Evolutionary conservation across 2,329 filamentous ascomycete species (phyloP).

Genomic region (Colletotrichum kahawae): DNA sequence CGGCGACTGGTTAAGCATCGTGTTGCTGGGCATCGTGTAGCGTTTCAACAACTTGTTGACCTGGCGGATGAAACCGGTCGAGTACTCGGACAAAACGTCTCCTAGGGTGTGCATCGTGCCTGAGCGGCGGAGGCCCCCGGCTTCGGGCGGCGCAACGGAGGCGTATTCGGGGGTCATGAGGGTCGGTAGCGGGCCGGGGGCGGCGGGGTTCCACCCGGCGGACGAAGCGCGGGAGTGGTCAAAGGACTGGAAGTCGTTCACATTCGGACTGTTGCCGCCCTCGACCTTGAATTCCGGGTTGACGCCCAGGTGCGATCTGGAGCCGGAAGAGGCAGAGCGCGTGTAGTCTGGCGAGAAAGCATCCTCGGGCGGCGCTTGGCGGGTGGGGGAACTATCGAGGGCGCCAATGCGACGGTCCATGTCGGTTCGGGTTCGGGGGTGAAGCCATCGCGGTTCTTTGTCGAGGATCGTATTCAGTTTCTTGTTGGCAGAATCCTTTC

Average conservation of each 20-base stretch:
- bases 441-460: slow-evolving; percentile 63
- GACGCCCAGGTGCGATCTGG: not conserved
- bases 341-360: not conserved
- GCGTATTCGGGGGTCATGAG: not conserved
- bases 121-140: slow-evolving; percentile 34
- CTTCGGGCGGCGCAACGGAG: not conserved
- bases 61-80: slow-evolving; percentile 37
- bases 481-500: slow-evolving; percentile 64
- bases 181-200: slow-evolving; percentile 1
- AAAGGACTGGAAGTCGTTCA: not conserved
- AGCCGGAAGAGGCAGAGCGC: slow-evolving; percentile 1
- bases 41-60: slow-evolving; percentile 43
- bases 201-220: not conserved
- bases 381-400: slow-evolving; percentile 43
- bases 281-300: slow-evolving; percentile 19
- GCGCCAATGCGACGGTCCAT: slow-evolving; percentile 56
- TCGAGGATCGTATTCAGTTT: slow-evolving; percentile 61
- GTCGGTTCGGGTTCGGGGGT: slow-evolving; percentile 55
- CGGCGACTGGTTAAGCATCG: slow-evolving; percentile 27
- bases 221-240: slow-evolving; percentile 3
- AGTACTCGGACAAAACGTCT: slow-evolving; percentile 35
- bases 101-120: slow-evolving; percentile 42
- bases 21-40: slow-evolving; percentile 37
- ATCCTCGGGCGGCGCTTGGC: slow-evolving; percentile 23
- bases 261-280: not conserved